phyloP scores from a whole-genome alignment of 202 grass and related monocot species.

The Tripidium arundinaceum region DNA sequence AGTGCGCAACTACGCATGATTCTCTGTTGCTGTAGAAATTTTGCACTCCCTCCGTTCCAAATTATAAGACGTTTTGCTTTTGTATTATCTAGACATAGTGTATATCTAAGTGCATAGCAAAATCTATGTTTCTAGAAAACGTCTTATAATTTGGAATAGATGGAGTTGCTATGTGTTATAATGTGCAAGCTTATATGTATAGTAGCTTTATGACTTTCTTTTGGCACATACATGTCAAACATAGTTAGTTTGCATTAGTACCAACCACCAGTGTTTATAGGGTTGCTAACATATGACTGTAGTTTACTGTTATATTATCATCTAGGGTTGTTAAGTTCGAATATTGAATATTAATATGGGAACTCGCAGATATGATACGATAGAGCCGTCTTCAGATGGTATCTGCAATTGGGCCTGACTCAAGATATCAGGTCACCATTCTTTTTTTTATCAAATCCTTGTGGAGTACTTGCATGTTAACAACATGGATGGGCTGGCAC shows the following conservation, averaged over 20 bases:
- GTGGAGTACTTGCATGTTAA: constrained; percentile 17
- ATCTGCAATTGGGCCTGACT: constrained; percentile 62
- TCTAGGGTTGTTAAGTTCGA: constrained; percentile 33
- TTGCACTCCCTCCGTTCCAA: neutral
- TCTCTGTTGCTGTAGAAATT: neutral
- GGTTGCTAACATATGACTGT: constrained; percentile 10
- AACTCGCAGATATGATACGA: constrained; percentile 62
- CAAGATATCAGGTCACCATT: constrained; percentile 64
- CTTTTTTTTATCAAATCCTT: constrained; percentile 1
- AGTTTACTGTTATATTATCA: constrained; percentile 16
- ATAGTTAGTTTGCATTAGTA: constrained; percentile 3
- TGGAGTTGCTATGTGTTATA: neutral
- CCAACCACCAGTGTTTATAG: neutral
- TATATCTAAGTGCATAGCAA: too few species aligned
- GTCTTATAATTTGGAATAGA: too few species aligned
- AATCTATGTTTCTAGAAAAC: too few species aligned
- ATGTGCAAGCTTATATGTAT: neutral
- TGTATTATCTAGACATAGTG: too few species aligned
- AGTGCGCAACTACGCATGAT: neutral
- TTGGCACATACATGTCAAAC: neutral
- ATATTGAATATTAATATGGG: constrained; percentile 83
- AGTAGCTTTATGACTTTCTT: neutral
- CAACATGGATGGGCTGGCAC: neutral
- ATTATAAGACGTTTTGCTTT: too few species aligned
- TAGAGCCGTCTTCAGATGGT: constrained; percentile 71